Evolutionary conservation across 2,329 filamentous ascomycete genomes (phyloP), one percentile per base, ranked within the genome.

Genomic region (Furcasterigmium sp.): DNA sequence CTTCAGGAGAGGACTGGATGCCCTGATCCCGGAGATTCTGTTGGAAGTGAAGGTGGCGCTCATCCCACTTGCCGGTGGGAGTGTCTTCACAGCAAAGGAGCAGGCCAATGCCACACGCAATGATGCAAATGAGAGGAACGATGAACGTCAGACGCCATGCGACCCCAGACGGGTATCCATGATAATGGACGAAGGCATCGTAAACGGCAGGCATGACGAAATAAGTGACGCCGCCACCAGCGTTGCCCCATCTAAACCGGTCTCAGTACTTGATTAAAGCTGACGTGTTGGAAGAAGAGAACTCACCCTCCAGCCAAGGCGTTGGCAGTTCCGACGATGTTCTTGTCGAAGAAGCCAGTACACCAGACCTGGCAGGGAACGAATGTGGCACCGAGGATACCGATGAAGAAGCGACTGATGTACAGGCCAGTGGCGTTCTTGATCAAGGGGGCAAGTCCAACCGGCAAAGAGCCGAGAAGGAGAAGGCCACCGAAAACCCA

Each of bases 361-460:
- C 85, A 87, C 88, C 90, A 95, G 7, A 95, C 91, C 60, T 94
- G 89, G 61, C 89, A 95, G 11, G 87, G 87, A 1, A 91, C 87
- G 54, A 91, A 91, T 2, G 80, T 78, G 3, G 83, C 85, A 32
- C 87, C 87, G 0, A 91, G 76, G 35, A 91, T 84, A 47, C 86
- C 86, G 49, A 91, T 80, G 64, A 91, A 91, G 70, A 91, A 91
- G 36, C 87, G 80, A 38, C 85, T 76, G 17, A 78, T 66, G 52
- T 88, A 83, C n/a, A 91, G 75, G 8, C 86, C 83, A 5, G 64
- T 67, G 6, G 80, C 80, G 23, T 43, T 45, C 38, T 80, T 82
- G 30, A 91, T 80, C 1, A 89, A 81, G 6, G 89, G 88, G 1
- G 90, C 87, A 26, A 95, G 78, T 29, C 84, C 90, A 15, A 90